Percentiles rank a stretch among this genome's conserved stretches.
Conservation (phyloP, 2,329 filamentous ascomycete species). For the Aureobasidium sp. region DNA sequence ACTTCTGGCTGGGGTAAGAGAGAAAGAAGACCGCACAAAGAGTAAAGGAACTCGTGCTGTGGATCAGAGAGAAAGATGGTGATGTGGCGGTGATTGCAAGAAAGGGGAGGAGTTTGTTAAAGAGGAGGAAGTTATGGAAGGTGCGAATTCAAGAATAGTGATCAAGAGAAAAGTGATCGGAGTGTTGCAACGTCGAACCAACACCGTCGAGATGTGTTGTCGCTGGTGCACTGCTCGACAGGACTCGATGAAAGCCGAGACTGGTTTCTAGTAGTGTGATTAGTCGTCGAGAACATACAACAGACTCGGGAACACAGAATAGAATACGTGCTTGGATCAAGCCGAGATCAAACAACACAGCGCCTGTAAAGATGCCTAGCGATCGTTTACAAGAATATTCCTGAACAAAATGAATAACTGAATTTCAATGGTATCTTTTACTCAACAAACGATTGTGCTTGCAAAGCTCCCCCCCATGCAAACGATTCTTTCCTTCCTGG, state of each 20-base stretch:
- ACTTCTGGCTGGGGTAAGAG: background rate
- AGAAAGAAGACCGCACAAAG: no score
- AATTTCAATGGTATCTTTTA: conserved; percentile 4
- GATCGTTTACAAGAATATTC: background rate
- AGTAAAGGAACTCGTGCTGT: background rate
- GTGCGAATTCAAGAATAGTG: background rate
- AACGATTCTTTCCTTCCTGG: background rate
- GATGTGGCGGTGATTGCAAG: background rate
- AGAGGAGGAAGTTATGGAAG: background rate
- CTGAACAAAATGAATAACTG: background rate
- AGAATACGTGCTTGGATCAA: background rate
- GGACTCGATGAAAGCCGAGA: background rate
- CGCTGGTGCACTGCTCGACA: background rate
- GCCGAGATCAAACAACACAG: background rate
- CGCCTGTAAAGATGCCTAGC: background rate
- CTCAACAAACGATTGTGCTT: background rate
- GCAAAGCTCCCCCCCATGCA: background rate
- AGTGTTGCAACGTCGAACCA: background rate
- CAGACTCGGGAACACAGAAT: background rate
- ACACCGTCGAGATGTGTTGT: background rate
- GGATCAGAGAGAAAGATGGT: background rate
- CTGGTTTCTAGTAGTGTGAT: background rate
- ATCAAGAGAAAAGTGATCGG: background rate
- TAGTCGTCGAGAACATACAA: background rate
- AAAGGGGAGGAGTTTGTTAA: background rate